These are phyloP conservation scores for Marasmius tenuissimus DNA, from an alignment of 1,284 basidiomycete species.

Conservation along the genomic window DNA sequence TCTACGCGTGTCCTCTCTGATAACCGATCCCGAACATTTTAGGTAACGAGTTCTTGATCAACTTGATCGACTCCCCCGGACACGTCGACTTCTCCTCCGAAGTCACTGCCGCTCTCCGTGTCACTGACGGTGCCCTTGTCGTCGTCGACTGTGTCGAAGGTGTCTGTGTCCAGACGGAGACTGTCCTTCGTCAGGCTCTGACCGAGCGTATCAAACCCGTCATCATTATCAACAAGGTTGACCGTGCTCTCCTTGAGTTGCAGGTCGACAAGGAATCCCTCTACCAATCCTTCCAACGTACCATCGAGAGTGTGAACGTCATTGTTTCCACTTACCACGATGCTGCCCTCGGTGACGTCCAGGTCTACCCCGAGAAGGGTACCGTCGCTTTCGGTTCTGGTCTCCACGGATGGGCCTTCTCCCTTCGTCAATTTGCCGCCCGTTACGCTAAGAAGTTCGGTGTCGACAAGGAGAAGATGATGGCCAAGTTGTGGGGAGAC, in stretches of 20 bases:
- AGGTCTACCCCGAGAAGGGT: conserved; percentile 98
- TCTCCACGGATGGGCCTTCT: conserved; percentile 99
- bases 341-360: conserved; percentile 92
- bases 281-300: conserved; percentile 97
- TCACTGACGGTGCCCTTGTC: conserved; percentile 97
- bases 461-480: conserved; percentile 99
- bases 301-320: conserved; percentile 98
- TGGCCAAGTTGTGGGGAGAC: conserved; percentile 98
- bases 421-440: conserved; percentile 94
- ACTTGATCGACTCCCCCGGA: conserved; percentile 99
- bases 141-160: conserved; percentile 99
- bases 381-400: conserved; percentile 99
- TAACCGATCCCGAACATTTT: conserved; percentile 17
- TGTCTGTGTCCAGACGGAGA: conserved; percentile 99
- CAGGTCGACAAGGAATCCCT: conserved; percentile 97
- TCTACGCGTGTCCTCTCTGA: conserved; percentile 4
- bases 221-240: conserved; percentile 99
- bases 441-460: conserved; percentile 99
- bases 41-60: conserved; percentile 99
- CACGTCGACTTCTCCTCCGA: conserved; percentile 99
- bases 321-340: conserved; percentile 99
- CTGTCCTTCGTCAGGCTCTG: conserved; percentile 96
- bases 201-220: conserved; percentile 99
- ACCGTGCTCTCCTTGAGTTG: conserved; percentile 98
- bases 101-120: conserved; percentile 99